These are phyloP conservation scores for Calonectria crousiana DNA, from an alignment of 2,329 filamentous ascomycete genomes.

Conservation along the genomic window DNA sequence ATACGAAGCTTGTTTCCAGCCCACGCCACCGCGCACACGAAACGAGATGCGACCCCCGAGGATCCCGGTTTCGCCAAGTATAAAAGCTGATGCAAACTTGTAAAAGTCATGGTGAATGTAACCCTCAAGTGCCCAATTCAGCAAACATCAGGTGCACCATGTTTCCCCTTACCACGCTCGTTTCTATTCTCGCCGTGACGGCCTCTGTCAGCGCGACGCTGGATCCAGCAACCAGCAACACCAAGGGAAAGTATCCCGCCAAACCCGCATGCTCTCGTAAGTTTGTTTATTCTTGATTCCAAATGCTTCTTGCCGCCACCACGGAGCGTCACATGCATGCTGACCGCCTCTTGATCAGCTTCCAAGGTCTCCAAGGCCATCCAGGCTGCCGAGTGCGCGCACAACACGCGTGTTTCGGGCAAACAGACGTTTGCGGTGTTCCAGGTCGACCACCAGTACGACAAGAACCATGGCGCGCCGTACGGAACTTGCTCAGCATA, in stretches of 20 bases:
- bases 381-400: conserved; percentile 41
- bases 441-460: conserved; percentile 41
- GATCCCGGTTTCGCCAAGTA: neutral
- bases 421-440: conserved; percentile 43
- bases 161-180: conserved; percentile 34
- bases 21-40: neutral
- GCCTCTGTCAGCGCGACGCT: conserved; percentile 38
- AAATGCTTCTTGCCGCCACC: neutral
- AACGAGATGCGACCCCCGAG: neutral
- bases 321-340: neutral
- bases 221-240: conserved; percentile 39
- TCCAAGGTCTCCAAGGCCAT: conserved; percentile 40
- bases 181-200: conserved; percentile 36
- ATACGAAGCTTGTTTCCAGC: neutral
- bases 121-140: neutral
- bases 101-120: neutral
- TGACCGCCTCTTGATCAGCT: conserved; percentile 13
- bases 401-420: conserved; percentile 42
- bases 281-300: neutral
- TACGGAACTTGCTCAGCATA: conserved; percentile 41
- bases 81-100: neutral
- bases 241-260: conserved; percentile 38
- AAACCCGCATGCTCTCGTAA: conserved; percentile 36
- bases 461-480: conserved; percentile 39
- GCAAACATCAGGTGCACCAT: conserved; percentile 19